phyloP scores from a whole-genome alignment of 805 yeast genomes.

The Pichia nakasei region DNA sequence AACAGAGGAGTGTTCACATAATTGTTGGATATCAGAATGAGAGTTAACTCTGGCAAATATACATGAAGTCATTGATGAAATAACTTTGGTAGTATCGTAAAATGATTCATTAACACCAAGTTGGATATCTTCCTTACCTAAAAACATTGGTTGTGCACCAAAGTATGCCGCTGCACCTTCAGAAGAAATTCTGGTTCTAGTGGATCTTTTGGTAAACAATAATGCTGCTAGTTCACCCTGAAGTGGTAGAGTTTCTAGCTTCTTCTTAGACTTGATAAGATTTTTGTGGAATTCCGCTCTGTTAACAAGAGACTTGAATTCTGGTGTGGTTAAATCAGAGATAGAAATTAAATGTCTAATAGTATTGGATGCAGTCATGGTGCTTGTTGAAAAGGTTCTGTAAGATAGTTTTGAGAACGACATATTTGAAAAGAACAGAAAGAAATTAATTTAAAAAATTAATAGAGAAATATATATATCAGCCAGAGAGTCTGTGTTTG shows the following conservation, averaged over 20 bases:
- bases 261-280: slow-evolving; percentile 47
- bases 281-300: slow-evolving; percentile 66
- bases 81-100: slow-evolving; percentile 80
- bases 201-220: slow-evolving; percentile 84
- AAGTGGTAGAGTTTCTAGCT: slow-evolving; percentile 38
- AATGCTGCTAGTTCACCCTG: slow-evolving; percentile 77
- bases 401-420: slow-evolving; percentile 18
- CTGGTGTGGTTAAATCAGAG: slow-evolving; percentile 64
- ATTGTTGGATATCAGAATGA: slow-evolving; percentile 72
- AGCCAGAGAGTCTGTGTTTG: no score
- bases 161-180: slow-evolving; percentile 92
- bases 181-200: slow-evolving; percentile 87
- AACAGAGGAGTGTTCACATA: slow-evolving; percentile 71
- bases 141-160: slow-evolving; percentile 94
- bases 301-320: slow-evolving; percentile 59
- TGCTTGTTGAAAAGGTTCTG: slow-evolving; percentile 20
- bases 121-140: slow-evolving; percentile 95
- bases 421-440: slow-evolving; percentile 3
- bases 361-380: slow-evolving; percentile 13
- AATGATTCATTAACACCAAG: slow-evolving; percentile 90
- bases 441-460: background rate
- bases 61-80: slow-evolving; percentile 94
- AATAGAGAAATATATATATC: background rate
- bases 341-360: slow-evolving; percentile 76
- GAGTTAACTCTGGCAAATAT: slow-evolving; percentile 91